Percentiles rank a stretch among this genome's conserved stretches.
These are phyloP conservation scores for Pseudocercospora pini-densiflorae DNA, from an alignment of 2,329 filamentous ascomycete species.

Conservation along the genomic window DNA sequence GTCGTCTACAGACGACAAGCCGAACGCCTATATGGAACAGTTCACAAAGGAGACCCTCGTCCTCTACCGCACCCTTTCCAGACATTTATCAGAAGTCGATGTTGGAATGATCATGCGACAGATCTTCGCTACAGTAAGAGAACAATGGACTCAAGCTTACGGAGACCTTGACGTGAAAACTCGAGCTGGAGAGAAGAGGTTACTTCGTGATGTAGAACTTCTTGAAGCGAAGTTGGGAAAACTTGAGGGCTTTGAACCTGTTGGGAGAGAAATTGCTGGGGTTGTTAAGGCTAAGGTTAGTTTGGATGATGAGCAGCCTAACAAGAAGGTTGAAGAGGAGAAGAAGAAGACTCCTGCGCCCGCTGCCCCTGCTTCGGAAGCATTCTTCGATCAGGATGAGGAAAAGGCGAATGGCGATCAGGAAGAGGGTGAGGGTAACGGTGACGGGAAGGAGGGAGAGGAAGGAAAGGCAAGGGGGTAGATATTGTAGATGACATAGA, in stretches of 20 bases:
- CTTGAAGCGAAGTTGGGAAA: slow-evolving; percentile 73
- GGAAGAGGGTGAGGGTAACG: not conserved
- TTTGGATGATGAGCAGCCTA: slow-evolving; percentile 16
- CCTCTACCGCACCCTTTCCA: slow-evolving; percentile 80
- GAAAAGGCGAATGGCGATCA: slow-evolving; percentile 9
- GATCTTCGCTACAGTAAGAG: slow-evolving; percentile 80
- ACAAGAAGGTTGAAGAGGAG: slow-evolving; percentile 12
- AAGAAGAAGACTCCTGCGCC: not conserved
- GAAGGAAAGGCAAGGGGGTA: not conserved
- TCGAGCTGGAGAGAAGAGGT: slow-evolving; percentile 73
- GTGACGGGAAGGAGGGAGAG: not conserved
- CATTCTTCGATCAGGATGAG: slow-evolving; percentile 18
- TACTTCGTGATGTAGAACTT: slow-evolving; percentile 76
- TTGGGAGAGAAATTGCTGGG: slow-evolving; percentile 53
- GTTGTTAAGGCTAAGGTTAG: slow-evolving; percentile 57
- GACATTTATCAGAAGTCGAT: slow-evolving; percentile 76
- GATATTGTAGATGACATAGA: slow-evolving; percentile 3
- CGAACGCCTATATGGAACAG: slow-evolving; percentile 80
- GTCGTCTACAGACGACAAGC: slow-evolving; percentile 36
- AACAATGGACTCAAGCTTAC: slow-evolving; percentile 76
- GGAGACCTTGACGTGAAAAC: slow-evolving; percentile 68
- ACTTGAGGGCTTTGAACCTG: slow-evolving; percentile 74
- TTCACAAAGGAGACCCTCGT: slow-evolving; percentile 84
- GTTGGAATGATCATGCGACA: slow-evolving; percentile 83
- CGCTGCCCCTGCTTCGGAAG: not conserved